Evolutionary conservation across 768 basidiomycete species (phyloP), one percentile per base, ranked within the genome.

Genomic region (Scleroderma citrinum): DNA sequence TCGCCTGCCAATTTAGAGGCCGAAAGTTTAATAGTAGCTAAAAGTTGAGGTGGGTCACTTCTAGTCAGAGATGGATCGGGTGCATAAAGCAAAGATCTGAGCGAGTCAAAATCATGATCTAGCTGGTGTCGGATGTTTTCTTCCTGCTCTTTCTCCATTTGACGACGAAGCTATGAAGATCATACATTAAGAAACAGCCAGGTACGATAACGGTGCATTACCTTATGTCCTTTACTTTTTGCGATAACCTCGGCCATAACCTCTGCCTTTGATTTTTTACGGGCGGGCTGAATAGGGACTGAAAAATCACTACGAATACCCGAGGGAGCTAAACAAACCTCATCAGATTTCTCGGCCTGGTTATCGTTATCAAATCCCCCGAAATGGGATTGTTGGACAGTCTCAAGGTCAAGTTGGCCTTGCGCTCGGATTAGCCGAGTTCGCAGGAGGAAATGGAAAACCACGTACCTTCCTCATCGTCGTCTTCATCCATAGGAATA

Each of bases 201-300:
- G 4, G 17, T 23, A 40, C 3, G 29, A 7, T n/a, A 31, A 20
- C 47, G 2, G 31, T 41, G 30, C 11, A 32, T 63, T 57, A 92
- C 95, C 74, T 95, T 97, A 71, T 98, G 83, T 44, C 84, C 82
- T 68, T 99, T 99, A 69, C 92, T 94, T 69, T 98, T 99, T 1
- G 92, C 88, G 39, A 99, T 91, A 30, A 99, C 88, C 65, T 99
- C 96, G 0, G 88, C 81, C 96, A 99, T 98, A 52, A 97, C 90
- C 61, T 99, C 94, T 2, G 89, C 85, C 68, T 95, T 96, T 4
- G 85, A 81, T 69, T 90, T 95, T 69, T 95, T 96, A 51, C 83
- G 74, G 40, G 80, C 79, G 7, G 86, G 86, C 89, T 93, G 59
- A 42, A 36, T n/a, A 40, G 41, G 45, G 48, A 32, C 48, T 30